phyloP scores from a whole-genome alignment of 129 eudicot genomes.

The Logfia minima region DNA sequence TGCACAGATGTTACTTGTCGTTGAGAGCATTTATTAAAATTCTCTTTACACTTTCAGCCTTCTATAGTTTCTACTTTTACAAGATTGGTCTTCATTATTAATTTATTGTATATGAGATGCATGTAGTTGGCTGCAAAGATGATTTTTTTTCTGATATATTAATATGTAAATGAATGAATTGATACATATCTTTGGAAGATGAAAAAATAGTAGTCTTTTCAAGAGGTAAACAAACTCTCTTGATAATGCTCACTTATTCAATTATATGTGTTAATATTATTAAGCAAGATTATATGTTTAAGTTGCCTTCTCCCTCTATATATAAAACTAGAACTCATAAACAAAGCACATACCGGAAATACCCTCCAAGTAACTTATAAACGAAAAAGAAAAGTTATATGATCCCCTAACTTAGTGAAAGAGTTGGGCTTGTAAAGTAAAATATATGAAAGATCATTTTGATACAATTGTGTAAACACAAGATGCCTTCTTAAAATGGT shows the following conservation, averaged over 20 bases:
- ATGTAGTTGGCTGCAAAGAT: no score
- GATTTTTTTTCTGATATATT: no score
- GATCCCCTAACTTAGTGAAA: not conserved
- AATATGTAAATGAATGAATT: no score
- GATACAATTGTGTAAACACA: not conserved
- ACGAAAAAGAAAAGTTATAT: no score
- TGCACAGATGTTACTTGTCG: no score
- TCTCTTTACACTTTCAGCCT: no score
- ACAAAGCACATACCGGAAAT: not conserved
- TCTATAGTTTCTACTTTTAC: no score
- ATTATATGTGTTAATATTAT: not conserved
- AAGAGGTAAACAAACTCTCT: not conserved
- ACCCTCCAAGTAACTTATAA: not conserved
- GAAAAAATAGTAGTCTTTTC: not conserved
- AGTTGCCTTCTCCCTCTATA: not conserved
- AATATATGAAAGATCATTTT: not conserved
- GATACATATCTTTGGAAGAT: not conserved
- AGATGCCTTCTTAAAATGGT: no score
- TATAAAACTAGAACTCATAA: not conserved
- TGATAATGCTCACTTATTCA: not conserved
- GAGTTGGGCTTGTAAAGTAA: not conserved
- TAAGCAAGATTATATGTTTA: not conserved
- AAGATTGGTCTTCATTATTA: no score
- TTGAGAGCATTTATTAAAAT: no score
- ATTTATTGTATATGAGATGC: no score